Percentiles rank a stretch among this genome's conserved stretches.
Conservation (phyloP, 371 early-diverging fungal genomes). For the Chytridiales sp. region DNA sequence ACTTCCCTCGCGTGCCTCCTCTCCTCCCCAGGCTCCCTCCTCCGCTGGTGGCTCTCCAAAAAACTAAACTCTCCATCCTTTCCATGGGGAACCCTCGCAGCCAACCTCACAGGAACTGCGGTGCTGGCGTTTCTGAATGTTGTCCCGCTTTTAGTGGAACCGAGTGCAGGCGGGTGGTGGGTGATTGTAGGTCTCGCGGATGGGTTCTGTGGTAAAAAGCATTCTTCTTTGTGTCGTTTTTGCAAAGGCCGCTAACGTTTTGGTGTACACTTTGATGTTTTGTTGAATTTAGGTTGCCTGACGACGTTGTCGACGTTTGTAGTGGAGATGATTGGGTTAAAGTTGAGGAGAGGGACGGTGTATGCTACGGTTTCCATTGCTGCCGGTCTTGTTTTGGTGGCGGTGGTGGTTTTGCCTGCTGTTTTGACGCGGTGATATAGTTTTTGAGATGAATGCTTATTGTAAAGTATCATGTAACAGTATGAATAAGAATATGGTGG, state of each 20-base stretch:
- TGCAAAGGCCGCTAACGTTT: slow-evolving; percentile 25
- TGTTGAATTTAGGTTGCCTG: slow-evolving; percentile 51
- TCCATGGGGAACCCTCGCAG: slow-evolving; percentile 68
- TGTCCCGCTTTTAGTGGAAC: slow-evolving; percentile 47
- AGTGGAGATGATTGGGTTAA: slow-evolving; percentile 8
- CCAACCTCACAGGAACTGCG: slow-evolving; percentile 61
- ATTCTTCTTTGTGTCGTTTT: neutral
- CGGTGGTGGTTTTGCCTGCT: too few relatives aligned
- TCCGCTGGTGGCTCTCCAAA: slow-evolving; percentile 64
- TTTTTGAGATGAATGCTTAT: too few relatives aligned
- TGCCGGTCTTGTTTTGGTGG: neutral
- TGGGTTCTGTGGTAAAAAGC: slow-evolving; percentile 11
- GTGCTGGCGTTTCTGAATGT: slow-evolving; percentile 57
- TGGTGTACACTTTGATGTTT: neutral
- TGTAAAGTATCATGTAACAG: too few relatives aligned
- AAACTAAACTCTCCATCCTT: slow-evolving; percentile 40
- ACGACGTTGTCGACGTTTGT: slow-evolving; percentile 75
- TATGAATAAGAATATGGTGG: too few relatives aligned
- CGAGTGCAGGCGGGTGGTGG: neutral
- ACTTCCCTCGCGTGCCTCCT: slow-evolving; percentile 46
- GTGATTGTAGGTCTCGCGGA: neutral
- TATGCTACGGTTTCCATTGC: neutral
- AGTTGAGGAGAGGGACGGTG: neutral
- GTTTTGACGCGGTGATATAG: too few relatives aligned
- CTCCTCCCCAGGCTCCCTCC: slow-evolving; percentile 53